These are phyloP conservation scores for Shiraia sp. DNA, from an alignment of 2,329 filamentous ascomycete species.

Conservation along the genomic window DNA sequence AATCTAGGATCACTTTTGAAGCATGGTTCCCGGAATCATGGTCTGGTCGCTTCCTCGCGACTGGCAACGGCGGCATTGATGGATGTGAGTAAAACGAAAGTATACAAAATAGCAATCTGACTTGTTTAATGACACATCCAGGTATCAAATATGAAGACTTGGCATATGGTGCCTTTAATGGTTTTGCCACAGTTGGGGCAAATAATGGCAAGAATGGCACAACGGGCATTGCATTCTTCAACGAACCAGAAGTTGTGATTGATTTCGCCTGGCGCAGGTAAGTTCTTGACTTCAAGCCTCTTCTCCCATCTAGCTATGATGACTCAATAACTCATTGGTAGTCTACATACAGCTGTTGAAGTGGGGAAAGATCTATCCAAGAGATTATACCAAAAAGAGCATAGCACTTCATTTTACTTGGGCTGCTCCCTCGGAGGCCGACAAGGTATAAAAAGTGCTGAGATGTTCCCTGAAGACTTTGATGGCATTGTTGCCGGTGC, in stretches of 20 bases:
- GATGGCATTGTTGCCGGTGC: conserved; percentile 41
- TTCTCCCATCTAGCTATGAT: no score
- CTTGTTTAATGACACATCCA: conserved; percentile 12
- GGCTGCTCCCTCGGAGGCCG: conserved; percentile 42
- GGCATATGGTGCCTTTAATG: conserved; percentile 41
- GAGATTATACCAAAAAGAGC: conserved; percentile 41
- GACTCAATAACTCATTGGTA: not conserved
- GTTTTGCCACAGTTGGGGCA: conserved; percentile 45
- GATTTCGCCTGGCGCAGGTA: conserved; percentile 54
- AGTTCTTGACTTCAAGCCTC: not conserved
- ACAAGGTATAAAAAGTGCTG: conserved; percentile 34
- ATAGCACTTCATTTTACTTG: conserved; percentile 45
- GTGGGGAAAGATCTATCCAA: conserved; percentile 45
- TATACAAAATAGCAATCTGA: not conserved
- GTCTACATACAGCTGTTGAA: conserved; percentile 45
- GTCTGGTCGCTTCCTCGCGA: conserved; percentile 45
- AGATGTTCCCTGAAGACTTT: conserved; percentile 38
- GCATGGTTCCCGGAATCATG: conserved; percentile 43
- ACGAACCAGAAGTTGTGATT: conserved; percentile 50
- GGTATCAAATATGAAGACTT: conserved; percentile 48
- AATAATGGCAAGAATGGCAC: conserved; percentile 52
- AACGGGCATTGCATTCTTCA: conserved; percentile 49
- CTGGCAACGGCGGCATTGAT: conserved; percentile 48
- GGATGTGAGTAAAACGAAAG: conserved; percentile 41
- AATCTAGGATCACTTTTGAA: conserved; percentile 48